Conservation (phyloP, 495 filamentous ascomycete species). For the Neurospora sp. region DNA sequence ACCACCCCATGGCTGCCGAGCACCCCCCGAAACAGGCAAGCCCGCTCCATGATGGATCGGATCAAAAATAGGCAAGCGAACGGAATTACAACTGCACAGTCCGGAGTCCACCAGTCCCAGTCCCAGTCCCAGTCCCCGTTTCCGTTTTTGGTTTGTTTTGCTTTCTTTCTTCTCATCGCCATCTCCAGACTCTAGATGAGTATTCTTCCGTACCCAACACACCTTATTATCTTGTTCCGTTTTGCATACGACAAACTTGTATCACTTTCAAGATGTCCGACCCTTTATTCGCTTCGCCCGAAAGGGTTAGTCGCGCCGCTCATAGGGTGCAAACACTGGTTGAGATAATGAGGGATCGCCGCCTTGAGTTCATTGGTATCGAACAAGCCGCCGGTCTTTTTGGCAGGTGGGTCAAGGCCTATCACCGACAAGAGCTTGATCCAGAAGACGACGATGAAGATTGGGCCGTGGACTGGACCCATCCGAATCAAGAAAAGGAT, state of each 20-base stretch:
- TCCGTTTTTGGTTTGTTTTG: background rate
- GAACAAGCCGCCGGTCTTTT: background rate
- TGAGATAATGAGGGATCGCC: background rate
- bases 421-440: background rate
- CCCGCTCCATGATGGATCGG: background rate
- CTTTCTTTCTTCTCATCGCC: background rate
- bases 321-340: background rate
- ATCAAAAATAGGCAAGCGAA: background rate
- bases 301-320: background rate
- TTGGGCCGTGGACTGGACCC: background rate
- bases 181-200: background rate
- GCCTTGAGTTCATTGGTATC: background rate
- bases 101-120: background rate
- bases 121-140: background rate
- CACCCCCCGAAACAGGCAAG: background rate
- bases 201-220: background rate
- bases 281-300: background rate
- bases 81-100: background rate
- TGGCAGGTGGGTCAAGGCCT: background rate
- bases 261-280: background rate
- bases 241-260: background rate
- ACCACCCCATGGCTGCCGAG: background rate
- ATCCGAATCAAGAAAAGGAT: background rate
- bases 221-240: background rate
- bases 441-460: background rate